Percentiles rank a stretch among this genome's conserved stretches.
These are phyloP conservation scores for Trichosporon sp. DNA, from an alignment of 1,284 basidiomycete genomes.

Conservation along the genomic window DNA sequence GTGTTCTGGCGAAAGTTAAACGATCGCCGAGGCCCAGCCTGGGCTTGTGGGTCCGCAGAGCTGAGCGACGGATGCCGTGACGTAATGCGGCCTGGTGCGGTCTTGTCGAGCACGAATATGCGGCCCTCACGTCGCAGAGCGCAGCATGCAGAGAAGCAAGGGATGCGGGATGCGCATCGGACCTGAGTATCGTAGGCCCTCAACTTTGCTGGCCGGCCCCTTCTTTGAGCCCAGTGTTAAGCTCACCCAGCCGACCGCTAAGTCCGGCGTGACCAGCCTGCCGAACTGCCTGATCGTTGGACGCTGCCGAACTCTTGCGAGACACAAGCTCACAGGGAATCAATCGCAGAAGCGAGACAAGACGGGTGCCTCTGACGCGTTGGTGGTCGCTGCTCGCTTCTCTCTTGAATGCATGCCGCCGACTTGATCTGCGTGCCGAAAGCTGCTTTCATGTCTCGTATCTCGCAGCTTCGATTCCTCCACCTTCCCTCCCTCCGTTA, in stretches of 20 bases:
- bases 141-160: background rate
- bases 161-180: too few species aligned
- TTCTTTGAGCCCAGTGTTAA: background rate
- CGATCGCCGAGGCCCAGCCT: constrained; percentile 3
- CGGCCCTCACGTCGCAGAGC: background rate
- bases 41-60: background rate
- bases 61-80: constrained; percentile 11
- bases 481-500: background rate
- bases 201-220: too few species aligned
- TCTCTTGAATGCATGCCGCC: background rate
- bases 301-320: background rate
- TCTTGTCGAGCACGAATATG: background rate
- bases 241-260: background rate
- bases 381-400: background rate
- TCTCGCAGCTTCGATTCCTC: background rate
- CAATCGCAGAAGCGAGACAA: background rate
- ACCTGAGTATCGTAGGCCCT: too few species aligned
- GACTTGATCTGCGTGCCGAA: background rate
- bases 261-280: background rate
- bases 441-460: background rate
- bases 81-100: constrained; percentile 3
- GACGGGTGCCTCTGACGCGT: background rate
- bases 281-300: background rate
- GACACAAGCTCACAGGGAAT: background rate
- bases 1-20: background rate